Conservation (phyloP, 2,329 filamentous ascomycete species). For the Alternaria gansuensis region DNA sequence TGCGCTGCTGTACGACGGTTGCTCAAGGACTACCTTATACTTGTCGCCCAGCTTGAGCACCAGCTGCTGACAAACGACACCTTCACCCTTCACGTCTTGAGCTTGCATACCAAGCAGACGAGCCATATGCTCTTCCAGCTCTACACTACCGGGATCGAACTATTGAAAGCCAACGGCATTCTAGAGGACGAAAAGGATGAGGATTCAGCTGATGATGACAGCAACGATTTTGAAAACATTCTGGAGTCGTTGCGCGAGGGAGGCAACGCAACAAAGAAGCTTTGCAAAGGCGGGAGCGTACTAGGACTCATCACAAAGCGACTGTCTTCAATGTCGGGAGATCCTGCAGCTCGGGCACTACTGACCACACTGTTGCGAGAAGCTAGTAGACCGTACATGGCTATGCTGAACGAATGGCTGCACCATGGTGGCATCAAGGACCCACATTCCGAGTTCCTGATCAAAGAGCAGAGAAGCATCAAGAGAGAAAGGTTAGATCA, state of each 20-base stretch:
- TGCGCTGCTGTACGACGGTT: conserved; percentile 94
- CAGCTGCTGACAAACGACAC: conserved; percentile 87
- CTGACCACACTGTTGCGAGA: conserved; percentile 85
- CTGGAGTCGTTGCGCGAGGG: conserved; percentile 88
- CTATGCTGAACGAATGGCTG: conserved; percentile 98
- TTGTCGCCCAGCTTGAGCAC: conserved; percentile 92
- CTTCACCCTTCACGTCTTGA: conserved; percentile 92
- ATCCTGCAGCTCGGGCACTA: conserved; percentile 83
- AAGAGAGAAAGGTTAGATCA: conserved; percentile 88
- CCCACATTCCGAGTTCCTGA: conserved; percentile 89
- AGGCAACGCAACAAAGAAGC: conserved; percentile 85
- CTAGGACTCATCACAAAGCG: conserved; percentile 85
- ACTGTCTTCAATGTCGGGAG: conserved; percentile 88
- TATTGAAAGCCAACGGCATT: conserved; percentile 86
- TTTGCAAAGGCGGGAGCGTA: conserved; percentile 97
- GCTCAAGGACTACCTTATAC: conserved; percentile 89
- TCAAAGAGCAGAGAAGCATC: conserved; percentile 96
- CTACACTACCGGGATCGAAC: conserved; percentile 78
- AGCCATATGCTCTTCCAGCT: conserved; percentile 91
- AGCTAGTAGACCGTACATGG: conserved; percentile 93
- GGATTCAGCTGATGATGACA: conserved; percentile 75
- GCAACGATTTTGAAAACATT: conserved; percentile 90
- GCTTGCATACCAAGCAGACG: conserved; percentile 88
- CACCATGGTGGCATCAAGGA: conserved; percentile 96
- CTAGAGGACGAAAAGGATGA: conserved; percentile 75